Conservation (phyloP, 805 yeast species). For the Saturnispora zaruensis region DNA sequence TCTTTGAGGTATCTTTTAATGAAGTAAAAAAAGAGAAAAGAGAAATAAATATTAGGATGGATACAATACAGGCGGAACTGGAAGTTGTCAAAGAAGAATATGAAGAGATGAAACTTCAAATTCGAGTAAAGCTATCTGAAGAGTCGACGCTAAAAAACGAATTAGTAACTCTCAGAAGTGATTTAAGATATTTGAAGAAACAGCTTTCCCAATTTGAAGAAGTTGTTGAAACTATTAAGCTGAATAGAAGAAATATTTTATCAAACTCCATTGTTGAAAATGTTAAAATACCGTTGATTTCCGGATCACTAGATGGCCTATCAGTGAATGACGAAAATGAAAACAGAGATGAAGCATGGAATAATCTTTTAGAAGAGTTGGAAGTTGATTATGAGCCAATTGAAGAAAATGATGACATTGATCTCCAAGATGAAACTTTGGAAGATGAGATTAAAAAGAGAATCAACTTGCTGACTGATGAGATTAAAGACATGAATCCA, state of each 20-base stretch:
- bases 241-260: slow-evolving; percentile 50
- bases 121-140: slow-evolving; percentile 14
- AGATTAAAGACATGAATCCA: slow-evolving; percentile 54
- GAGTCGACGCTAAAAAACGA: slow-evolving; percentile 24
- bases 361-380: slow-evolving; percentile 33
- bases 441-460: slow-evolving; percentile 18
- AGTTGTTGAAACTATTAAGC: slow-evolving; percentile 41
- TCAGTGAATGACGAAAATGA: slow-evolving; percentile 34
- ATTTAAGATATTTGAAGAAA: slow-evolving; percentile 27
- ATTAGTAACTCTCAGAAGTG: slow-evolving; percentile 25
- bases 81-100: slow-evolving; percentile 32
- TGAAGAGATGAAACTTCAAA: slow-evolving; percentile 12
- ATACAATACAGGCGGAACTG: slow-evolving; percentile 33
- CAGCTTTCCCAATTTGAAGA: slow-evolving; percentile 40
- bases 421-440: slow-evolving; percentile 33
- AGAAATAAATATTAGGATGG: slow-evolving; percentile 27
- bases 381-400: slow-evolving; percentile 47
- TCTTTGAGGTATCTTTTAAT: slow-evolving; percentile 29
- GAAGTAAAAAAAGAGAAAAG: slow-evolving; percentile 29
- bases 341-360: slow-evolving; percentile 28
- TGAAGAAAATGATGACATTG: slow-evolving; percentile 42
- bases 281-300: slow-evolving; percentile 50
- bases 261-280: slow-evolving; percentile 71
- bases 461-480: slow-evolving; percentile 28
- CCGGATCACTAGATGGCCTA: slow-evolving; percentile 52